Conservation (phyloP, 2,329 filamentous ascomycete genomes). For the Scopulariopsis brevicaulis region DNA sequence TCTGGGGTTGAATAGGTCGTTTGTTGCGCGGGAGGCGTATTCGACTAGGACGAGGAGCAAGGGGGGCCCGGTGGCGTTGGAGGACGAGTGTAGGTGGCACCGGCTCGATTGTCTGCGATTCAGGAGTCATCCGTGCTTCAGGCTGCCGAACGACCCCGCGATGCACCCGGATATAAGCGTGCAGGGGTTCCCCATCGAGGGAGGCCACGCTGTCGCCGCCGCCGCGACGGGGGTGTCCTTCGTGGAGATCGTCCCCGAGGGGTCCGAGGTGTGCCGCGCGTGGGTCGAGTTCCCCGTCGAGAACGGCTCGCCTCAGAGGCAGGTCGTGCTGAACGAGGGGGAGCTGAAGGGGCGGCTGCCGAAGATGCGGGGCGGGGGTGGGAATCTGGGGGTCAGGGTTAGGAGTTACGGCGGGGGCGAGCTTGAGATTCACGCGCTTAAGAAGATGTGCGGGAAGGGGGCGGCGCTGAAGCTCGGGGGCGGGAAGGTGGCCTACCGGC, state of each 20-base stretch:
- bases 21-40: slow-evolving; percentile 70
- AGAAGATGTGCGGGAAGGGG: slow-evolving; percentile 57
- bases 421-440: slow-evolving; percentile 68
- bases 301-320: slow-evolving; percentile 52
- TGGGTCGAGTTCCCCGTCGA: slow-evolving; percentile 72
- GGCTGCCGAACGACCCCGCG: slow-evolving; percentile 62
- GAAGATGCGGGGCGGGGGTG: slow-evolving; percentile 53
- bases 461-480: slow-evolving; percentile 63
- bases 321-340: slow-evolving; percentile 63
- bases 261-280: slow-evolving; percentile 66
- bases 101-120: slow-evolving; percentile 81
- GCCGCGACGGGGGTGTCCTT: slow-evolving; percentile 75
- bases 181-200: slow-evolving; percentile 77
- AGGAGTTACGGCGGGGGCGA: slow-evolving; percentile 67
- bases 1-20: slow-evolving; percentile 71
- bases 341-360: slow-evolving; percentile 63
- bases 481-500: slow-evolving; percentile 57
- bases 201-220: slow-evolving; percentile 62
- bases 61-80: slow-evolving; percentile 60
- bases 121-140: slow-evolving; percentile 82
- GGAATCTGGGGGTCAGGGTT: slow-evolving; percentile 36
- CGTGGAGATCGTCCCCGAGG: slow-evolving; percentile 70
- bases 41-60: slow-evolving; percentile 79
- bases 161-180: slow-evolving; percentile 60
- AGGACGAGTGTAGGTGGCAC: slow-evolving; percentile 88